These are phyloP conservation scores for Aspergillus nanangensis DNA, from an alignment of 495 filamentous ascomycete species.

Conservation along the genomic window DNA sequence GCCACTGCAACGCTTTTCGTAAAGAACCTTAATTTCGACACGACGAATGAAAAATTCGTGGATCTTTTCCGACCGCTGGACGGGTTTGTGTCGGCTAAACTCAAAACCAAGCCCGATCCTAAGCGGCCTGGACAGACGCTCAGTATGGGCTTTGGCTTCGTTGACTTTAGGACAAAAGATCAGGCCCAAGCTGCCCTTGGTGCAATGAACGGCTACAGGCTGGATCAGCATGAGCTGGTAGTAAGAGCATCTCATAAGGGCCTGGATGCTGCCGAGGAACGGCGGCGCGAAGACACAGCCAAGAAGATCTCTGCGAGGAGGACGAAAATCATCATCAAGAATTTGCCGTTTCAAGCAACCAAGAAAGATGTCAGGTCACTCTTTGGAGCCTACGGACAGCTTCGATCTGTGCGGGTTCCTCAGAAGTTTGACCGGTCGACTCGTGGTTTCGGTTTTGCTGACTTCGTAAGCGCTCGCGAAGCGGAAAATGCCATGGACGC, in stretches of 20 bases:
- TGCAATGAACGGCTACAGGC: slow-evolving; percentile 79
- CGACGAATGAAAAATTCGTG: slow-evolving; percentile 67
- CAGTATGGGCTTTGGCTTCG: slow-evolving; percentile 96
- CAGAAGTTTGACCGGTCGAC: slow-evolving; percentile 86
- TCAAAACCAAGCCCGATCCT: slow-evolving; percentile 83
- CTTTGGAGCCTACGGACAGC: slow-evolving; percentile 83
- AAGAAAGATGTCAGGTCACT: slow-evolving; percentile 87
- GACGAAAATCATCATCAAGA: slow-evolving; percentile 97
- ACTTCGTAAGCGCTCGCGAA: slow-evolving; percentile 88
- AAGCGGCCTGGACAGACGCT: slow-evolving; percentile 78
- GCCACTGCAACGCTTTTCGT: slow-evolving; percentile 82
- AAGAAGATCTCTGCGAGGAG: slow-evolving; percentile 68
- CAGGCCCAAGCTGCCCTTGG: slow-evolving; percentile 73
- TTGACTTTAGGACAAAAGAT: slow-evolving; percentile 73
- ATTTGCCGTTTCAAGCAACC: slow-evolving; percentile 90
- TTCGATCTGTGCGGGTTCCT: slow-evolving; percentile 87
- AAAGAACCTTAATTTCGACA: slow-evolving; percentile 90
- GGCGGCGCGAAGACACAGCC: slow-evolving; percentile 70
- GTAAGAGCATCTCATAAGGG: slow-evolving; percentile 83
- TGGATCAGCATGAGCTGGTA: slow-evolving; percentile 80
- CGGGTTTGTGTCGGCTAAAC: slow-evolving; percentile 76
- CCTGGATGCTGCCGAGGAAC: slow-evolving; percentile 80
- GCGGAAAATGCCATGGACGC: slow-evolving; percentile 90
- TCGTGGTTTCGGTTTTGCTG: slow-evolving; percentile 94
- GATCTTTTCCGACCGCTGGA: slow-evolving; percentile 74